phyloP scores from a whole-genome alignment of 2,329 filamentous ascomycete species.

The Calonectria hawksworthii region DNA sequence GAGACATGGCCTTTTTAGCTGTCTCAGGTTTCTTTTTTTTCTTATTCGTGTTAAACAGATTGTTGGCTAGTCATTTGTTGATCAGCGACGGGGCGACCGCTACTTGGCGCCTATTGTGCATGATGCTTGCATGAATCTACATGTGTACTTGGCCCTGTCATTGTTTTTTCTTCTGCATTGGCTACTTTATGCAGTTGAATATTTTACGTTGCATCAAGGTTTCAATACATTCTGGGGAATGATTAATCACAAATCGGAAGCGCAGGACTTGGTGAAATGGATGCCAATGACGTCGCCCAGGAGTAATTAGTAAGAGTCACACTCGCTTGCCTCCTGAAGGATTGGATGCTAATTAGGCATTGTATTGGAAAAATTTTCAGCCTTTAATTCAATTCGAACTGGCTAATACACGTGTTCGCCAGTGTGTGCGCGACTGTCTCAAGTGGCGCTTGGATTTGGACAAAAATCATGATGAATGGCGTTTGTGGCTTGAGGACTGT shows the following conservation, averaged over 20 bases:
- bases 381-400: background rate
- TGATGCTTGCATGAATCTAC: background rate
- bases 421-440: background rate
- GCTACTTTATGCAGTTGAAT: background rate
- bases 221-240: background rate
- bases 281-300: background rate
- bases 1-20: background rate
- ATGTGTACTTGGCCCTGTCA: background rate
- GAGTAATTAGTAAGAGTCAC: constrained; percentile 8
- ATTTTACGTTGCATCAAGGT: background rate
- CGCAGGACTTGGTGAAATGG: background rate
- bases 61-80: background rate
- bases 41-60: background rate
- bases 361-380: background rate
- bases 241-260: constrained; percentile 5
- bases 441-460: constrained; percentile 8
- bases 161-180: background rate
- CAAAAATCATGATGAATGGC: background rate
- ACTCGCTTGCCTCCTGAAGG: background rate
- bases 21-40: background rate
- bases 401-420: background rate
- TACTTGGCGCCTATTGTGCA: background rate
- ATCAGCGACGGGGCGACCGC: background rate
- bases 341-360: background rate
- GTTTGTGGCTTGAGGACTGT: background rate